These are phyloP conservation scores for Kodamaea anthophila DNA, from an alignment of 1,139 yeast genomes.

Conservation along the genomic window DNA sequence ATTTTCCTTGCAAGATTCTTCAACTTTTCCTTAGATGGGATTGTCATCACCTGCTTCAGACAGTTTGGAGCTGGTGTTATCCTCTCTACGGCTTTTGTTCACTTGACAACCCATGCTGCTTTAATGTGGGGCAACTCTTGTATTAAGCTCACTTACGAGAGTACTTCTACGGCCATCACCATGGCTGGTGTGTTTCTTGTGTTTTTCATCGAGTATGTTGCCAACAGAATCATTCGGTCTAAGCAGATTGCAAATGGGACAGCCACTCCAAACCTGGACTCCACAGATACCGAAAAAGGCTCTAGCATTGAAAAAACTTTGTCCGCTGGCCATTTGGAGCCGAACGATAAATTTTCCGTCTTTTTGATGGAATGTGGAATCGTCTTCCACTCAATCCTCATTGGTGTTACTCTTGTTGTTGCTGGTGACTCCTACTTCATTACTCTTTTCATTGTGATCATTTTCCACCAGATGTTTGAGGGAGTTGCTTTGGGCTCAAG, in stretches of 20 bases:
- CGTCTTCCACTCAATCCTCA: slow-evolving; percentile 20
- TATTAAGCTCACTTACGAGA: slow-evolving; percentile 11
- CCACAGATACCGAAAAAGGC: background rate
- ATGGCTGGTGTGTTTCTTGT: slow-evolving; percentile 29
- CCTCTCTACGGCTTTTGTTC: slow-evolving; percentile 24
- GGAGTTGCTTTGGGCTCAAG: slow-evolving; percentile 15
- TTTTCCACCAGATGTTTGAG: slow-evolving; percentile 17
- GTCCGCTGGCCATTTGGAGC: slow-evolving; percentile 1
- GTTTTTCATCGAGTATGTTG: slow-evolving; percentile 20
- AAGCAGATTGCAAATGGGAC: background rate
- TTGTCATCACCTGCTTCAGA: slow-evolving; percentile 10
- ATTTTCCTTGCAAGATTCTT: slow-evolving; percentile 14
- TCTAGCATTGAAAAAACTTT: background rate
- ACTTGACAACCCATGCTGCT: slow-evolving; percentile 16
- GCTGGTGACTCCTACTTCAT: slow-evolving; percentile 22
- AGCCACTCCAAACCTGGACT: background rate
- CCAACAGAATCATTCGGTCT: slow-evolving; percentile 3
- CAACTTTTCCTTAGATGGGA: slow-evolving; percentile 17
- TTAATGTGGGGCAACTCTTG: slow-evolving; percentile 24
- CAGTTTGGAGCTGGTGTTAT: slow-evolving; percentile 22
- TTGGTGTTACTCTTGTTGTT: slow-evolving; percentile 22
- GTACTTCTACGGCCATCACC: slow-evolving; percentile 10
- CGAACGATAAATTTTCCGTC: slow-evolving; percentile 13
- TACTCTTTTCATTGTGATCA: slow-evolving; percentile 14
- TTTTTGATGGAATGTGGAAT: slow-evolving; percentile 20